Conservation (phyloP, 148 eudicot genomes). For the Rhododendron ovatum region DNA sequence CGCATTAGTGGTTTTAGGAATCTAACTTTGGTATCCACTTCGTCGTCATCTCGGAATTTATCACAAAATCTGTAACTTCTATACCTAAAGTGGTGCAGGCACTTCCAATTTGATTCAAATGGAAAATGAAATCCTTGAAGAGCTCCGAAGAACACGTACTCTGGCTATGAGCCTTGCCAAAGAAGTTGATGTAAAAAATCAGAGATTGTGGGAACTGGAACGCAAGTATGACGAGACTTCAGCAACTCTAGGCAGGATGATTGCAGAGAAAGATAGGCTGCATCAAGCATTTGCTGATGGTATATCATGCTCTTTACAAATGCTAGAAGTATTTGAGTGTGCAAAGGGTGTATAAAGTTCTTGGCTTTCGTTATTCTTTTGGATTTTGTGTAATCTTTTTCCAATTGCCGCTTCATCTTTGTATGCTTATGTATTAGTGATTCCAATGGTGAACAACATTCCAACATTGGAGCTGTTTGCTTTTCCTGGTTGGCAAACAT, state of each 20-base stretch:
- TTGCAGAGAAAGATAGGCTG: conserved; percentile 31
- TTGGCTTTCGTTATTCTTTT: not conserved
- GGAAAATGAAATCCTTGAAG: conserved; percentile 15
- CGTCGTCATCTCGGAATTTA: not conserved
- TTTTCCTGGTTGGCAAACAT: not conserved
- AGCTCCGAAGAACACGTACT: conserved; percentile 21
- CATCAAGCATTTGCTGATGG: conserved; percentile 29
- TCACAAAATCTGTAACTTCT: not conserved
- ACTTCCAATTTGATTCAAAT: conserved; percentile 2
- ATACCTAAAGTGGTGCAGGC: not conserved
- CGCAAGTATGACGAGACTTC: conserved; percentile 22
- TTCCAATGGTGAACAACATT: not conserved
- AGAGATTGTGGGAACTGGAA: conserved; percentile 29
- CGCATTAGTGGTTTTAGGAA: not conserved
- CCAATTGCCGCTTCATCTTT: not conserved
- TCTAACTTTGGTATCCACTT: not conserved
- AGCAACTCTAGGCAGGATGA: conserved; percentile 21
- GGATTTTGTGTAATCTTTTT: not conserved
- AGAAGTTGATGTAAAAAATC: conserved; percentile 30
- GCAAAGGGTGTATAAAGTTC: not conserved
- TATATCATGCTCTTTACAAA: not conserved
- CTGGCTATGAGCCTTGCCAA: conserved; percentile 26
- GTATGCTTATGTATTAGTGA: not conserved
- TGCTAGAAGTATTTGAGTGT: not conserved
- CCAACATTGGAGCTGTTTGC: not conserved